Conservation (phyloP, 768 basidiomycete species). For the Phaeolepiota aurea region DNA sequence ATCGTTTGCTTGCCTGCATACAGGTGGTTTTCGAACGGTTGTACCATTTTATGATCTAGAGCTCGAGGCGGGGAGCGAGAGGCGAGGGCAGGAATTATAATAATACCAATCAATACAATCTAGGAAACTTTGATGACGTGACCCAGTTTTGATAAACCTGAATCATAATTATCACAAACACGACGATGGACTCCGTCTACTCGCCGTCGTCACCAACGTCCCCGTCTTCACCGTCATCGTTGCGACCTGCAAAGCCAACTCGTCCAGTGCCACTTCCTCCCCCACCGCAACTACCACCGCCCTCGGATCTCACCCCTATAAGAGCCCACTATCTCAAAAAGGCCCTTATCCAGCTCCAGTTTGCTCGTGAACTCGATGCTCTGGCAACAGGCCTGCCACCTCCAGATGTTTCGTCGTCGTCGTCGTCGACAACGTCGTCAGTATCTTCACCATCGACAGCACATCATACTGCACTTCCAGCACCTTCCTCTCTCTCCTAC, state of each 20-base stretch:
- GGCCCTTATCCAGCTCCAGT: slow-evolving; percentile 81
- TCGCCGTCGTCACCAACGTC: too few relatives aligned
- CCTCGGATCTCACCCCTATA: slow-evolving; percentile 60
- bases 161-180: background rate
- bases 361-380: slow-evolving; percentile 67
- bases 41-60: slow-evolving; percentile 36
- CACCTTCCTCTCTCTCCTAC: slow-evolving; percentile 67
- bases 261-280: background rate
- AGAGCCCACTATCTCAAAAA: slow-evolving; percentile 99
- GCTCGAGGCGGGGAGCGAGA: background rate
- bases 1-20: slow-evolving; percentile 17
- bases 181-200: too few relatives aligned
- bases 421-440: too few relatives aligned
- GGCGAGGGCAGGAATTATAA: background rate
- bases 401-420: slow-evolving; percentile 2
- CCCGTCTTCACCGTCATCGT: background rate
- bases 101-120: background rate
- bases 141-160: too few relatives aligned
- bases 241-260: background rate
- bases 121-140: background rate
- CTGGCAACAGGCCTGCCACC: slow-evolving; percentile 19
- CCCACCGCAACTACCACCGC: background rate
- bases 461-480: slow-evolving; percentile 19
- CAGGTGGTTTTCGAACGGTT: slow-evolving; percentile 76
- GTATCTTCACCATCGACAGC: too few relatives aligned